phyloP scores from a whole-genome alignment of 228 moss, liverwort and hornwort genomes.

The Sphagnum magellanicum region DNA sequence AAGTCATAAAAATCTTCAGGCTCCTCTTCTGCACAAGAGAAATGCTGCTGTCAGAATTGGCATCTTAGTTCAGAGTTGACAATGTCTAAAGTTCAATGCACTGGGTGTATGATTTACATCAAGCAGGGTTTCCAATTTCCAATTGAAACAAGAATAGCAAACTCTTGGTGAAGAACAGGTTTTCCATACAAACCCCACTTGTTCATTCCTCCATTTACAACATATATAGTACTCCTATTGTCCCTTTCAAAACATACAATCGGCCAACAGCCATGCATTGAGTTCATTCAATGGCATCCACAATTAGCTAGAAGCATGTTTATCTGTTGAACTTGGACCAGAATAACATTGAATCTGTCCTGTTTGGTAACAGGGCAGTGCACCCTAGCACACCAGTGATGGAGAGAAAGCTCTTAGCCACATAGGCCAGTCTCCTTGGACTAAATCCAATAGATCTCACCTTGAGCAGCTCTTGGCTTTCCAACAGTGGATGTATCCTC shows the following conservation, averaged over 20 bases:
- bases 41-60: neutral
- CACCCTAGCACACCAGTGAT: too few relatives aligned
- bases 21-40: constrained; percentile 46
- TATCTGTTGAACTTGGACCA: too few relatives aligned
- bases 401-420: too few relatives aligned
- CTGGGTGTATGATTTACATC: neutral
- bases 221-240: neutral
- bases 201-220: neutral
- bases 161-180: neutral
- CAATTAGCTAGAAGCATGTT: too few relatives aligned
- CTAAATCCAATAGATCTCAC: constrained; percentile 11
- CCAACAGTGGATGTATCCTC: constrained; percentile 33
- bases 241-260: too few relatives aligned
- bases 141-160: neutral
- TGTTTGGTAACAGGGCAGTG: too few relatives aligned
- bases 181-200: neutral
- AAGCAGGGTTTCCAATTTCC: neutral
- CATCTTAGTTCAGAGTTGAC: too few relatives aligned
- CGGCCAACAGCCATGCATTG: too few relatives aligned
- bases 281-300: too few relatives aligned
- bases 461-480: constrained; percentile 40
- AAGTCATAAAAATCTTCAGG: constrained; percentile 79
- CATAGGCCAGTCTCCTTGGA: too few relatives aligned
- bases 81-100: neutral
- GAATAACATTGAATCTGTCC: too few relatives aligned